Base-by-base conservation (phyloP, 768 basidiomycete species). In the Suillus plorans region DNA sequence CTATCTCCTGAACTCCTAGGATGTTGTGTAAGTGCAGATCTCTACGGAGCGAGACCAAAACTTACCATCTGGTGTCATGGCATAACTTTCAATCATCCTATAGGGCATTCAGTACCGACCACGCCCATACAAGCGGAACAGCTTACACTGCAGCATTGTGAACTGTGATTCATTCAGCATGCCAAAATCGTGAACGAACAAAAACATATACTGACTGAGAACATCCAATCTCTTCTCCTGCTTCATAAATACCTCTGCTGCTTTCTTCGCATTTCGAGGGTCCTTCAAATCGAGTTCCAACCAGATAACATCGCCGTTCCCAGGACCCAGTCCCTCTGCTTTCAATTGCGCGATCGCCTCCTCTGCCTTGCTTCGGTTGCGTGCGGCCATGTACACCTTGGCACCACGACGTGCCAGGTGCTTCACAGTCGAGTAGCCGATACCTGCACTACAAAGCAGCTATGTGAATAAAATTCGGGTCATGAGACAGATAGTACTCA, bases 331-430 rank as follows among this genome's bases (percentile, higher is more conserved):
- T 0, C 83, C 85, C 49, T 83, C 83, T 4, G 64, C 65, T 44
- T 81, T 72, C 45, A 89, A 73, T 37, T 76, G 70, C 31, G 74
- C 76, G n/a, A 88, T 82, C 2, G 86, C 86, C 8, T 70, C 81
- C 25, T 72, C 77, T 9, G 83, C 86, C 56, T 76, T 79, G 18
- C 68, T 68, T 66, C 83, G 81, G 66, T 77, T 80, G 20, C 87
- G 80, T 8, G 85, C 82, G 0, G 80, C 84, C 66, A 89, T 79
- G 67, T 88, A 88, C 7, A 88, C 84, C 68, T 84, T 88, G 5
- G 86, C 86, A 18, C 87, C 86, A 9, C 74, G 78, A 8, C 79
- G 77, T 0, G 81, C 85, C 22, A 89, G 81, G 66, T 82, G 80
- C 60, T 80, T 78, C 22, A 86, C 80, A 0, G 84, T 87, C 0